Percentiles rank a stretch among this genome's conserved stretches.
phyloP scores from a whole-genome alignment of 1,284 basidiomycete genomes.

The Moesziomyces antarcticus region DNA sequence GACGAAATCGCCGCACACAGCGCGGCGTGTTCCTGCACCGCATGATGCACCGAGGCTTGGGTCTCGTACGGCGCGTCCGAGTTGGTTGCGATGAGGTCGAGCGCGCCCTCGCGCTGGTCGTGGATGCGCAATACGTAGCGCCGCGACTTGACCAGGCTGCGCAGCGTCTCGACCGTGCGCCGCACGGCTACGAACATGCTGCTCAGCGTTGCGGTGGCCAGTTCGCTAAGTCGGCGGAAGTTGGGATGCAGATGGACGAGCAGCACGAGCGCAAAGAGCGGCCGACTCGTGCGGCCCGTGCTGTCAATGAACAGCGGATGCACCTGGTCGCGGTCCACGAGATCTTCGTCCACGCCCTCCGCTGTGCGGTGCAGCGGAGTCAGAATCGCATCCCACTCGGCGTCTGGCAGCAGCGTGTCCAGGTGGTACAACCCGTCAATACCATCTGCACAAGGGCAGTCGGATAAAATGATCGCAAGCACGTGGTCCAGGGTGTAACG shows the following conservation, averaged over 20 bases:
- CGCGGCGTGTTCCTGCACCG: slow-evolving; percentile 31
- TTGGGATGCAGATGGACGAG: slow-evolving; percentile 24
- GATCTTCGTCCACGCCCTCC: slow-evolving; percentile 17
- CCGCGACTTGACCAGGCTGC: not conserved
- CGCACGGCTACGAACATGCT: no score
- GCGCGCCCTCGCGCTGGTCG: not conserved
- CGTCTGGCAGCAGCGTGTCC: not conserved
- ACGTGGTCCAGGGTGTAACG: not conserved
- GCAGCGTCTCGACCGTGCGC: slow-evolving; percentile 3
- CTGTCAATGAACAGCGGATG: slow-evolving; percentile 32
- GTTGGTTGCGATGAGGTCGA: slow-evolving; percentile 3
- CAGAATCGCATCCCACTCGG: not conserved
- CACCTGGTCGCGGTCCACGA: slow-evolving; percentile 22
- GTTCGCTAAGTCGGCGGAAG: no score
- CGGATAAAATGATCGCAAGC: not conserved
- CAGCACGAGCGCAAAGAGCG: slow-evolving; percentile 15
- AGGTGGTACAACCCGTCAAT: slow-evolving; percentile 9
- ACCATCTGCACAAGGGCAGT: not conserved
- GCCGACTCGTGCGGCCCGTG: slow-evolving; percentile 17
- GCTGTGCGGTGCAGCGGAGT: no score
- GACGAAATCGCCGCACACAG: slow-evolving; percentile 1
- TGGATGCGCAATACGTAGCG: slow-evolving; percentile 1
- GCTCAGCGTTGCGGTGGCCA: not conserved
- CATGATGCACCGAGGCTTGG: slow-evolving; percentile 31
- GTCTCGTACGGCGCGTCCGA: slow-evolving; percentile 1